phyloP scores from a whole-genome alignment of 371 early-diverging fungal species.

The Blakeslea trispora region DNA sequence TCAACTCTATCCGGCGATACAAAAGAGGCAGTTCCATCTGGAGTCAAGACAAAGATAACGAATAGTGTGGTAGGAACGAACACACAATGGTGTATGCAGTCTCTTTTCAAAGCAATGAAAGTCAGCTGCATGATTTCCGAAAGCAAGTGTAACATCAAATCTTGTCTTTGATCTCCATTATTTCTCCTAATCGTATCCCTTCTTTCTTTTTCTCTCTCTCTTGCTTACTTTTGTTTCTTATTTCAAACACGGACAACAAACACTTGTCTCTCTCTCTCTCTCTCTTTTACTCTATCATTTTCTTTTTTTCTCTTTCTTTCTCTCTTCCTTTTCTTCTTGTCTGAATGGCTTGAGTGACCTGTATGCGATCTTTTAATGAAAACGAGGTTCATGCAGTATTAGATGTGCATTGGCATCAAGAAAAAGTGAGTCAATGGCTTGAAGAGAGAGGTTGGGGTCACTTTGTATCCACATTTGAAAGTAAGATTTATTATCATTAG shows the following conservation, averaged over 20 bases:
- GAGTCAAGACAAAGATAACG: no score
- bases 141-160: neutral
- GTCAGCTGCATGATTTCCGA: no score
- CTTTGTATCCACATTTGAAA: slow-evolving; percentile 43
- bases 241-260: neutral
- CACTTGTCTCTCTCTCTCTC: neutral
- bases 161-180: neutral
- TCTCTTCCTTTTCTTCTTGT: slow-evolving; percentile 5
- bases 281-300: neutral
- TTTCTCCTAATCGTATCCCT: slow-evolving; percentile 2
- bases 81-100: no score
- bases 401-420: slow-evolving; percentile 35
- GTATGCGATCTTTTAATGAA: neutral
- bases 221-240: neutral
- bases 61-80: no score
- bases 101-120: no score
- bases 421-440: slow-evolving; percentile 42
- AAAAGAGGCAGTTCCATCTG: no score
- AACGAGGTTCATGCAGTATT: slow-evolving; percentile 3
- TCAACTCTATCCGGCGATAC: no score
- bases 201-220: slow-evolving; percentile 1
- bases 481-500: slow-evolving; percentile 27
- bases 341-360: neutral
- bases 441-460: slow-evolving; percentile 48
- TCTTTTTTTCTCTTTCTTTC: slow-evolving; percentile 1